phyloP scores from a whole-genome alignment of 1,284 basidiomycete species.

The Salmacisia buchloeana region DNA sequence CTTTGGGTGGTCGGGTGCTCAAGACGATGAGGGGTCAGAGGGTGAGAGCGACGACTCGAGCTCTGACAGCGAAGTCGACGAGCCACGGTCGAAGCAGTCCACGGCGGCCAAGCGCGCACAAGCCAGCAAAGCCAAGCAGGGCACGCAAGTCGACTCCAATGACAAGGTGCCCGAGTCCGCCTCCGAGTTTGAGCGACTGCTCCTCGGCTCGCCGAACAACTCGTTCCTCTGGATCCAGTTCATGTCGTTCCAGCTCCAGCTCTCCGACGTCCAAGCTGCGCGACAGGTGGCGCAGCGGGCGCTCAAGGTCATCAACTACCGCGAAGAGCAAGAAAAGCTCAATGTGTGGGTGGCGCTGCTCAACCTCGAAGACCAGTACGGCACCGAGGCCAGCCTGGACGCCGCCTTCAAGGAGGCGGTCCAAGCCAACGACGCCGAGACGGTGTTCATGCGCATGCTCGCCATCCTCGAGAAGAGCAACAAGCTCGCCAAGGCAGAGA shows the following conservation, averaged over 20 bases:
- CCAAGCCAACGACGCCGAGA: slow-evolving; percentile 85
- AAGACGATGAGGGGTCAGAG: slow-evolving; percentile 24
- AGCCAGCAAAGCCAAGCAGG: slow-evolving; percentile 31
- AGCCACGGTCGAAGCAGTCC: slow-evolving; percentile 12
- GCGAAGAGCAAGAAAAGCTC: slow-evolving; percentile 91
- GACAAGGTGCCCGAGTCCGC: slow-evolving; percentile 68
- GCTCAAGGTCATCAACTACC: slow-evolving; percentile 79
- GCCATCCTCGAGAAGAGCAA: slow-evolving; percentile 76
- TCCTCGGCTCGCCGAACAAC: slow-evolving; percentile 93
- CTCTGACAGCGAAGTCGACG: slow-evolving; percentile 52
- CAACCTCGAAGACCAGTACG: slow-evolving; percentile 91
- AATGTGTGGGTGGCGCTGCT: slow-evolving; percentile 97
- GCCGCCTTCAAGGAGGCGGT: slow-evolving; percentile 81
- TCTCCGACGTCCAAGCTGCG: slow-evolving; percentile 92
- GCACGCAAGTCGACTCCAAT: slow-evolving; percentile 42
- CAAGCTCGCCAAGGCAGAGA: slow-evolving; percentile 55
- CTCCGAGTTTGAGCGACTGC: slow-evolving; percentile 85
- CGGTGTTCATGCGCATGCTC: slow-evolving; percentile 75
- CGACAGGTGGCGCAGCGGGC: slow-evolving; percentile 79
- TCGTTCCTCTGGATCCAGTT: slow-evolving; percentile 99
- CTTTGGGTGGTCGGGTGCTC: slow-evolving; percentile 56
- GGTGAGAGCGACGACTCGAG: slow-evolving; percentile 22
- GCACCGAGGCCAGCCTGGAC: slow-evolving; percentile 66
- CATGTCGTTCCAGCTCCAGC: slow-evolving; percentile 95
- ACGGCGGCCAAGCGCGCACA: slow-evolving; percentile 12